Evolutionary conservation across 345 rosid species (phyloP).

Genomic region (Erysimum cheiranthoides): DNA sequence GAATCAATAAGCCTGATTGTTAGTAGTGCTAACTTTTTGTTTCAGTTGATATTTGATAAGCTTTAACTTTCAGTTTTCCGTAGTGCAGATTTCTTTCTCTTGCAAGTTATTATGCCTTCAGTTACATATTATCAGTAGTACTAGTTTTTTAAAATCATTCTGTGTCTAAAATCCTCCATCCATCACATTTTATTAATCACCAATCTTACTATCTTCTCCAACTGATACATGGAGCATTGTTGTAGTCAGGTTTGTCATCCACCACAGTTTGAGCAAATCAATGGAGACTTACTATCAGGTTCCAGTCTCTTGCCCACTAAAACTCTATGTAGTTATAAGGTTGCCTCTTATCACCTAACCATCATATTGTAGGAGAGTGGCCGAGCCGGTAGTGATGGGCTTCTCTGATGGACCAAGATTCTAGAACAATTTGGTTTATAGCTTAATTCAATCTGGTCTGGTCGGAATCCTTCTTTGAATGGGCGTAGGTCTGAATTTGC

Average conservation of each 20-base stretch:
- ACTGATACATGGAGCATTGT: slow-evolving; percentile 41
- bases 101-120: slow-evolving; percentile 2
- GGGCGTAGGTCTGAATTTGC: no score
- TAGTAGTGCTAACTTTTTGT: slow-evolving; percentile 44
- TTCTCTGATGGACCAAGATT: no score
- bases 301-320: slow-evolving; percentile 28
- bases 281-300: slow-evolving; percentile 99
- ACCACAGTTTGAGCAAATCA: slow-evolving; percentile 98
- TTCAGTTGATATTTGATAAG: slow-evolving; percentile 15
- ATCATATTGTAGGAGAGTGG: slow-evolving; percentile 82
- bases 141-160: background rate
- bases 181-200: background rate
- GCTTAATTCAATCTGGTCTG: no score
- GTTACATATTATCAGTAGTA: background rate
- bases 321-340: slow-evolving; percentile 14
- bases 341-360: slow-evolving; percentile 19
- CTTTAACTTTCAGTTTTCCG: background rate
- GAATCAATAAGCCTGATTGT: slow-evolving; percentile 99
- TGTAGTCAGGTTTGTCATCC: slow-evolving; percentile 98
- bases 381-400: slow-evolving; percentile 96
- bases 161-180: background rate
- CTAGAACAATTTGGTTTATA: no score
- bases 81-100: slow-evolving; percentile 1
- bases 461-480: no score
- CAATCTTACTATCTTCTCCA: slow-evolving; percentile 7